These are phyloP conservation scores for Ploettnerulaceae sp. DNA, from an alignment of 2,329 filamentous ascomycete genomes.

Conservation along the genomic window DNA sequence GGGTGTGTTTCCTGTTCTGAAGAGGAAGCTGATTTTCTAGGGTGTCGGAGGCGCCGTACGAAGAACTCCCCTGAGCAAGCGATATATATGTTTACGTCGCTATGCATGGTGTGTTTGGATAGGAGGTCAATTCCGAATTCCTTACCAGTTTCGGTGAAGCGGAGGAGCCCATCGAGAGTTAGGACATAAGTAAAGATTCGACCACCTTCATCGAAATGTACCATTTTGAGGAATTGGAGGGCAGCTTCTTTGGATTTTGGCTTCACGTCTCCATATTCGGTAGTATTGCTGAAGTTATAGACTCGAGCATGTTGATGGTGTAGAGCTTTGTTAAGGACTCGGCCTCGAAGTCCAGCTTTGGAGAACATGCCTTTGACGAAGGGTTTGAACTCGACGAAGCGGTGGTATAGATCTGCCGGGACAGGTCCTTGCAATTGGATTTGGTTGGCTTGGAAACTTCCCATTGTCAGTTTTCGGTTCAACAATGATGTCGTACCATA, in stretches of 20 bases:
- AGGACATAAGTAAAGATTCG: constrained; percentile 90
- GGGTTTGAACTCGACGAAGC: constrained; percentile 88
- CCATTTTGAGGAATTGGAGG: constrained; percentile 77
- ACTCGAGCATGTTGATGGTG: constrained; percentile 86
- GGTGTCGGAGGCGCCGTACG: constrained; percentile 62
- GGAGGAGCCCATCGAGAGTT: constrained; percentile 77
- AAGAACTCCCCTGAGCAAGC: constrained; percentile 94
- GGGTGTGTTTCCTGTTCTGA: constrained; percentile 50
- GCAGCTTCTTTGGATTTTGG: constrained; percentile 66
- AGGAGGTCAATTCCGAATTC: constrained; percentile 92
- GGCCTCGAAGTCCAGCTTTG: constrained; percentile 69
- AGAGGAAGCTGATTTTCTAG: constrained; percentile 40
- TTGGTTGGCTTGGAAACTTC: constrained; percentile 86
- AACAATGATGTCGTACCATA: constrained; percentile 13
- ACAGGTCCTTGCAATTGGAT: constrained; percentile 83
- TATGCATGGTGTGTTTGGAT: constrained; percentile 96
- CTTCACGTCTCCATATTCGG: constrained; percentile 64
- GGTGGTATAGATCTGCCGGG: constrained; percentile 76
- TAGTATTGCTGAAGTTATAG: constrained; percentile 80
- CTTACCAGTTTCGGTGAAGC: constrained; percentile 93
- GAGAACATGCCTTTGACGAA: constrained; percentile 89
- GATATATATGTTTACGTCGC: constrained; percentile 84
- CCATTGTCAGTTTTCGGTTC: constrained; percentile 14
- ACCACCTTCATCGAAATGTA: constrained; percentile 79
- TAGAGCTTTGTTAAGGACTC: constrained; percentile 75